Evolutionary conservation across 805 yeast species (phyloP), one percentile per base, ranked within the genome.

Genomic region (Wickerhamomyces bisporus): DNA sequence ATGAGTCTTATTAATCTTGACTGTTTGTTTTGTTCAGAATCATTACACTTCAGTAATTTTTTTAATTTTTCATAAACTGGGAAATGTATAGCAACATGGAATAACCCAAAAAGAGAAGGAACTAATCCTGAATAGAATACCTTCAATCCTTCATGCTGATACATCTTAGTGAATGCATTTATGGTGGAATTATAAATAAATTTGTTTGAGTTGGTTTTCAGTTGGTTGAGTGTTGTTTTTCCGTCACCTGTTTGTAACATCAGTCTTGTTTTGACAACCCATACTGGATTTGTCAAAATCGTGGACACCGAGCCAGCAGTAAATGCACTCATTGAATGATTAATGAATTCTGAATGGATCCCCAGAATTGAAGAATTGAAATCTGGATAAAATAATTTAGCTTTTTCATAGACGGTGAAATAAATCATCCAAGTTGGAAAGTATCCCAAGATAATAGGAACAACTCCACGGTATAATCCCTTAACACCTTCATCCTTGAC

Each of bases 371-470:
- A 30, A 13, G 60, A 45, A 31, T 72, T 61, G 19, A 70, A 43
- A 3, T 40, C 42, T 2, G 82, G 79, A 50, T 74, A 76, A 34
- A 70, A 55, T 32, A 60, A 53, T 57, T 88, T 89, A 20, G 88
- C 80, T 39, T 73, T 65, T 55, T 91, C 98, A 60, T 93, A 93
- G 24, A 88, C 84, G 7, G 91, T 74, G 62, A 93, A 93, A 58
- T 93, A 93, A 33, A 93, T 85, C 71, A 88, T 88, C 98, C 98
- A 93, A 0, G 97, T 87, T 13, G 98, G 98, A 51, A 93, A 79
- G 61, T 93, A 93, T 0, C 98, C 98, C 35, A 91, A 62, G 1
- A 91, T 74, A 28, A 91, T 87, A n/a, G 98, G 98, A 2, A 82
- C 82, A 18, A 93, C 64, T 5, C 98, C 98, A 44, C 95, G 68